These are phyloP conservation scores for Cladorrhinum samala DNA, from an alignment of 495 filamentous ascomycete genomes.

Conservation along the genomic window DNA sequence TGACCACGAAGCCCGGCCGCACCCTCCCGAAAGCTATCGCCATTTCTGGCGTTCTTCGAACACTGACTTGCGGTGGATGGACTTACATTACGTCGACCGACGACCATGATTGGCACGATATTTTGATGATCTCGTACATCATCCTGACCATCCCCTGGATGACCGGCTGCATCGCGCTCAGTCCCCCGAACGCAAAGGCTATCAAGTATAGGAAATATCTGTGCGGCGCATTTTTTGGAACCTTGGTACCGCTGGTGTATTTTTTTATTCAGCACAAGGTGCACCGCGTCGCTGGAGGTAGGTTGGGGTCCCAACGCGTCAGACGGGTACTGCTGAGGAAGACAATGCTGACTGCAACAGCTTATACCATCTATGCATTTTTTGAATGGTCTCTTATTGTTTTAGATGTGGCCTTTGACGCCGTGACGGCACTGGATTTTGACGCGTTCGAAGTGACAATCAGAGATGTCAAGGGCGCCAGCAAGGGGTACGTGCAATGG, in stretches of 20 bases:
- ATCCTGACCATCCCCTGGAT: slow-evolving; percentile 96
- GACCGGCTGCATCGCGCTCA: slow-evolving; percentile 78
- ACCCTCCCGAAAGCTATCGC: slow-evolving; percentile 77
- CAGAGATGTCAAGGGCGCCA: slow-evolving; percentile 79
- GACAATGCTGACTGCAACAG: too few relatives aligned
- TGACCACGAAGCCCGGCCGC: slow-evolving; percentile 70
- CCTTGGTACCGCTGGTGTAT: slow-evolving; percentile 84
- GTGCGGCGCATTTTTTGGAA: slow-evolving; percentile 81
- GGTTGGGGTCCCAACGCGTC: too few relatives aligned
- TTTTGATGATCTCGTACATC: slow-evolving; percentile 98
- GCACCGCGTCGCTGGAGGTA: slow-evolving; percentile 89
- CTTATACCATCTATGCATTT: slow-evolving; percentile 97
- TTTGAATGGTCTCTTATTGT: slow-evolving; percentile 96
- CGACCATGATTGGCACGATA: slow-evolving; percentile 97
- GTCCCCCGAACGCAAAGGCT: slow-evolving; percentile 76
- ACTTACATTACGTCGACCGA: slow-evolving; percentile 98
- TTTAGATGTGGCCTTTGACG: slow-evolving; percentile 95
- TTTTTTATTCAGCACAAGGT: slow-evolving; percentile 99
- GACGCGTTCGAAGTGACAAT: slow-evolving; percentile 82
- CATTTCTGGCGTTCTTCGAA: slow-evolving; percentile 75
- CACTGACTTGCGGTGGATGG: slow-evolving; percentile 95
- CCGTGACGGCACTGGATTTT: slow-evolving; percentile 94
- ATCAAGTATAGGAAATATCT: slow-evolving; percentile 86
- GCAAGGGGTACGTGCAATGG: slow-evolving; percentile 99
- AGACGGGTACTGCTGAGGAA: too few relatives aligned